A percentile compares a stretch with the other conserved stretches of the same genome.
Evolutionary conservation across 805 yeast species (phyloP).

Genomic region (Sugiyamaella chiloensis): DNA sequence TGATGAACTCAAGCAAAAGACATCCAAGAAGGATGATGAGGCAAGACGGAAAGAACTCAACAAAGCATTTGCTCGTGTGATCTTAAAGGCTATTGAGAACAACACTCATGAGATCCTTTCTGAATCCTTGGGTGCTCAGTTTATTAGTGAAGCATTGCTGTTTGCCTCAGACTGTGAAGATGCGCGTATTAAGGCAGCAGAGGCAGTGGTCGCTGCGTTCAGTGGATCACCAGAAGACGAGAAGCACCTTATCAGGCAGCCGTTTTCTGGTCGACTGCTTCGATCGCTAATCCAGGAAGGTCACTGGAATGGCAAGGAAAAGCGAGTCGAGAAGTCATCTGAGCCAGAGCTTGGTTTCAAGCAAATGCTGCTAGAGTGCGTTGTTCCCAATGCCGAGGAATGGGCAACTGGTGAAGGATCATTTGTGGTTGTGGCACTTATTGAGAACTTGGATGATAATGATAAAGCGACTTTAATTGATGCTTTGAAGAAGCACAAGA

Average conservation of each 20-base stretch:
- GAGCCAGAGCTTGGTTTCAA: constrained; percentile 50
- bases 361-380: constrained; percentile 46
- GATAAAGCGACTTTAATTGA: constrained; percentile 46
- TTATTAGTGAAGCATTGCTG: constrained; percentile 69
- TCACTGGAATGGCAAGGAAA: constrained; percentile 69
- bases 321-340: constrained; percentile 44
- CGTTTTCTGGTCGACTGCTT: constrained; percentile 70
- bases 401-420: constrained; percentile 78
- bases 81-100: constrained; percentile 54
- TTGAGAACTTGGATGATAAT: constrained; percentile 55
- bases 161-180: constrained; percentile 47
- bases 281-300: constrained; percentile 81
- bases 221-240: constrained; percentile 65
- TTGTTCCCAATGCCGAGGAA: constrained; percentile 49
- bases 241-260: constrained; percentile 59
- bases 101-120: constrained; percentile 51
- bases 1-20: constrained; percentile 57
- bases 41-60: constrained; percentile 71
- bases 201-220: constrained; percentile 51
- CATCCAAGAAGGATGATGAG: constrained; percentile 82
- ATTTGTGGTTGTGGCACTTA: constrained; percentile 77
- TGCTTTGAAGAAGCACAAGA: constrained; percentile 44
- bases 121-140: constrained; percentile 82
- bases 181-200: constrained; percentile 37
- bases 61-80: constrained; percentile 59